Conservation (phyloP, 768 basidiomycete genomes). For the Coprinellus micaceus region DNA sequence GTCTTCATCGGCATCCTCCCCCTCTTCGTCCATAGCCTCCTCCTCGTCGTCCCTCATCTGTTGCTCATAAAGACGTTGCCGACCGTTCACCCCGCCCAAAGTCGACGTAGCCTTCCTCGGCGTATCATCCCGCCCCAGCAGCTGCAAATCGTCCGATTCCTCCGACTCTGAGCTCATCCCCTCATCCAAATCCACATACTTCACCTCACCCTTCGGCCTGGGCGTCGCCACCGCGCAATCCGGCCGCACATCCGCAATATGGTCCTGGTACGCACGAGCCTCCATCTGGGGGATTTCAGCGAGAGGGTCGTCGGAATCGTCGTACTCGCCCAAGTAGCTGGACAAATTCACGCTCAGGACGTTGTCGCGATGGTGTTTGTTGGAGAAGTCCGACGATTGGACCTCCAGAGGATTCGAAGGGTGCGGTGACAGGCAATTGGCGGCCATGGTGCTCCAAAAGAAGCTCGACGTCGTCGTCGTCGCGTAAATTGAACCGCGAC, state of each 20-base stretch:
- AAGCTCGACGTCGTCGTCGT: background rate
- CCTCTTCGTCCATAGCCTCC: background rate
- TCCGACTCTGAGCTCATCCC: slow-evolving; percentile 14
- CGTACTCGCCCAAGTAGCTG: slow-evolving; percentile 24
- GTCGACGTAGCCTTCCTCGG: background rate
- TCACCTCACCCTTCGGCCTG: background rate
- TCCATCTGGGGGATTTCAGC: slow-evolving; percentile 35
- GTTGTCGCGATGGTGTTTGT: slow-evolving; percentile 33
- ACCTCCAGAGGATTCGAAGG: slow-evolving; percentile 74
- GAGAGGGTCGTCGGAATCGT: slow-evolving; percentile 52
- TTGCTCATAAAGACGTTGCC: background rate
- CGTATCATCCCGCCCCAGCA: background rate
- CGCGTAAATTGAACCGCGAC: slow-evolving; percentile 53
- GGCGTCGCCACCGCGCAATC: background rate
- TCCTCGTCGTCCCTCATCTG: background rate
- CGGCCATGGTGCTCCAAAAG: background rate
- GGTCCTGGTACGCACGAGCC: background rate
- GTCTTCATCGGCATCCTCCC: background rate
- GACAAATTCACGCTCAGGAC: background rate
- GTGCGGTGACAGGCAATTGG: slow-evolving; percentile 51
- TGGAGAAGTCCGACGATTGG: slow-evolving; percentile 55
- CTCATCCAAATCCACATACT: slow-evolving; percentile 1
- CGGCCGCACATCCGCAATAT: background rate
- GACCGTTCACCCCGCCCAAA: background rate
- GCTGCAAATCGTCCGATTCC: slow-evolving; percentile 10